Evolutionary conservation across 1,139 yeast genomes (phyloP).

Genomic region (Suhomyces maxii): DNA sequence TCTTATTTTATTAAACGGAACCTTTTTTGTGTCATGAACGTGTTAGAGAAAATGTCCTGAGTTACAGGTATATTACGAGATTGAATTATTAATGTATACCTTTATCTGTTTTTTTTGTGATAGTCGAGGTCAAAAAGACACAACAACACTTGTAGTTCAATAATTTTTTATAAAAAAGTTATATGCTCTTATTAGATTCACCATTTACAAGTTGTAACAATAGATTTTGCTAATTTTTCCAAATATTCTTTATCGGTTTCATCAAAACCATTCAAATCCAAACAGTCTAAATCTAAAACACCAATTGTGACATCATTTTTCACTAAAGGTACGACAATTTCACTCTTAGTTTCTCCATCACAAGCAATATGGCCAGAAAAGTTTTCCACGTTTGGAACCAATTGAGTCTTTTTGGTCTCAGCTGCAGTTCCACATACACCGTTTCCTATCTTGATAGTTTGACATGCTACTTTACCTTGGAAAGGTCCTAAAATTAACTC

Average conservation of each 20-base stretch:
- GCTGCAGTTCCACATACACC: slow-evolving; percentile 97
- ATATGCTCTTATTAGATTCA: slow-evolving; percentile 1
- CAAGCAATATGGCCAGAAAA: slow-evolving; percentile 97
- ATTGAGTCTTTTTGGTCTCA: slow-evolving; percentile 52
- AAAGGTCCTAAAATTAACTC: slow-evolving; percentile 84
- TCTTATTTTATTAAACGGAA: slow-evolving; percentile 6
- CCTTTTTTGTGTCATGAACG: slow-evolving; percentile 8
- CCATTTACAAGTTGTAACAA: slow-evolving; percentile 53
- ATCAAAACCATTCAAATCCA: slow-evolving; percentile 62
- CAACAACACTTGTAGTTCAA: not conserved
- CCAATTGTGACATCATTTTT: slow-evolving; percentile 54
- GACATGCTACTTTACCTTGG: slow-evolving; percentile 97
- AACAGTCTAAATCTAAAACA: slow-evolving; percentile 86
- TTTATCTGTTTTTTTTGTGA: too few species aligned
- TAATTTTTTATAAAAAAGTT: not conserved
- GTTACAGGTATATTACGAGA: not conserved
- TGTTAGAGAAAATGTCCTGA: slow-evolving; percentile 1
- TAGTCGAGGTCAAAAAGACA: not conserved
- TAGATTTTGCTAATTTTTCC: slow-evolving; percentile 55
- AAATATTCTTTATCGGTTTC: slow-evolving; percentile 58
- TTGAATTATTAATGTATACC: not conserved
- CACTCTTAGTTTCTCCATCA: slow-evolving; percentile 92
- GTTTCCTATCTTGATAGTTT: slow-evolving; percentile 67
- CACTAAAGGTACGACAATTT: slow-evolving; percentile 83
- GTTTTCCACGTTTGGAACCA: slow-evolving; percentile 72